Base-by-base conservation (phyloP, 2,329 filamentous ascomycete species). In the Aureobasidium sp. region DNA sequence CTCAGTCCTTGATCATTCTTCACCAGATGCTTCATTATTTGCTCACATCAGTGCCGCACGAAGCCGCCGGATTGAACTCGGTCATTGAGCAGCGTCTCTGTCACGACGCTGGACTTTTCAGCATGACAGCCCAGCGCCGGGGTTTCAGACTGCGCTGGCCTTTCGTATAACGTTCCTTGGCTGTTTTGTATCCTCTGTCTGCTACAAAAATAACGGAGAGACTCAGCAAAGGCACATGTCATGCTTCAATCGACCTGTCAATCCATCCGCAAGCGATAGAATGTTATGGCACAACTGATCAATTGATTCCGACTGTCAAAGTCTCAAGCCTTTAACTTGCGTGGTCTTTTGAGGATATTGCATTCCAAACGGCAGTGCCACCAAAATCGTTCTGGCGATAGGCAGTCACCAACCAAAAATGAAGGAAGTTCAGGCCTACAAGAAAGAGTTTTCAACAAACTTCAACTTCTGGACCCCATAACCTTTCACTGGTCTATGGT, bases 141-240 rank as follows among this genome's bases (percentile, higher is more conserved):
- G 55, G 55, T 58, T 58, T 58, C 55, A 58, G 55, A 37, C 55
- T 48, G 55, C 42, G 42, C 34, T 45, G 42, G 41, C n/a, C 39
- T 56, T 12, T 2, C 39, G 39, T 22, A 57, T n/a, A 57, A 57
- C 53, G 53, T 57, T 29, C 27, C 53, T 57, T 57, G 53, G 53
- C 53, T 57, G 53, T 57, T 57, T 57, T 57, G 39, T 57, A 36
- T 34, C 31, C 31, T 42, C n/a, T n/a, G 51, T 29, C 51, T 55
- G 22, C 51, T 37, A 42, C 36, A 53, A 12, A 34, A 25, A 22
- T 44, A 15, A 44, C 41, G 14, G 25, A 45, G 14, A 41, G 25
- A 17, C 14, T 20, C 27, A 17, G 17, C n/a, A 45, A 17, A 29
- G 52, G 3, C 39, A 45, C 34, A 29, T 44, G 29, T 57, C 39